Evolutionary conservation across 768 basidiomycete genomes (phyloP).

Genomic region (Symmetrospora coprosmae): DNA sequence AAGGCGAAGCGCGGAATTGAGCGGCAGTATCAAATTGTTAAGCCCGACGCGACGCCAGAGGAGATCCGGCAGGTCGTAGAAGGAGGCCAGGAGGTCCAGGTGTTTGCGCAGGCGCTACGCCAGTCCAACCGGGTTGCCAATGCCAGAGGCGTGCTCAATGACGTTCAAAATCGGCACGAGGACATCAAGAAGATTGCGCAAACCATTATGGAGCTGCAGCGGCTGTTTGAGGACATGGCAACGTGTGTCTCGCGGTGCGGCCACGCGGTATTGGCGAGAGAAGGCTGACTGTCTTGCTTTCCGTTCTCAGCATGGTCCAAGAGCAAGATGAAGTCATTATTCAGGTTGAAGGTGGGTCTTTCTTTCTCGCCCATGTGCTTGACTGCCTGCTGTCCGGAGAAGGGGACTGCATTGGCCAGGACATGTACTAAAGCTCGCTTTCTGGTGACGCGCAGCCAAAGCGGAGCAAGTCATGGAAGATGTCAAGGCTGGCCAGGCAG

Average conservation of each 20-base stretch:
- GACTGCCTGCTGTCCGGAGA: too few relatives aligned
- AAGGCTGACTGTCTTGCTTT: background rate
- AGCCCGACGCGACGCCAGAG: conserved; percentile 69
- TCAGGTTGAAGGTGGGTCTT: conserved; percentile 47
- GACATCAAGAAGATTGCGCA: conserved; percentile 69
- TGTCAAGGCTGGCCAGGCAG: conserved; percentile 44
- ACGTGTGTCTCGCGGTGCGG: background rate
- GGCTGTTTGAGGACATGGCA: conserved; percentile 63
- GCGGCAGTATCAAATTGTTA: conserved; percentile 47
- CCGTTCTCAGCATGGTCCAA: conserved; percentile 33
- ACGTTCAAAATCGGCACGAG: conserved; percentile 73
- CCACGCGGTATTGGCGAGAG: background rate
- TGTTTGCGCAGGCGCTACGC: conserved; percentile 57
- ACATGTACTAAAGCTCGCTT: too few relatives aligned
- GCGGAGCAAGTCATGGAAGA: conserved; percentile 52
- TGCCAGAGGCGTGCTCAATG: conserved; percentile 62
- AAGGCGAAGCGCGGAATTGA: conserved; percentile 55
- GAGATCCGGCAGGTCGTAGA: conserved; percentile 63
- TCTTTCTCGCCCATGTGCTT: too few relatives aligned
- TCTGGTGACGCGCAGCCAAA: too few relatives aligned
- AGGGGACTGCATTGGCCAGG: too few relatives aligned
- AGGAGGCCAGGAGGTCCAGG: conserved; percentile 49
- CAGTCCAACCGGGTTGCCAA: conserved; percentile 64
- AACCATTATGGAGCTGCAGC: conserved; percentile 67
- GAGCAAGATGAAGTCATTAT: conserved; percentile 64